Base-by-base conservation (phyloP, 1,139 yeast genomes). In the Sugiyamaella castrensis region DNA sequence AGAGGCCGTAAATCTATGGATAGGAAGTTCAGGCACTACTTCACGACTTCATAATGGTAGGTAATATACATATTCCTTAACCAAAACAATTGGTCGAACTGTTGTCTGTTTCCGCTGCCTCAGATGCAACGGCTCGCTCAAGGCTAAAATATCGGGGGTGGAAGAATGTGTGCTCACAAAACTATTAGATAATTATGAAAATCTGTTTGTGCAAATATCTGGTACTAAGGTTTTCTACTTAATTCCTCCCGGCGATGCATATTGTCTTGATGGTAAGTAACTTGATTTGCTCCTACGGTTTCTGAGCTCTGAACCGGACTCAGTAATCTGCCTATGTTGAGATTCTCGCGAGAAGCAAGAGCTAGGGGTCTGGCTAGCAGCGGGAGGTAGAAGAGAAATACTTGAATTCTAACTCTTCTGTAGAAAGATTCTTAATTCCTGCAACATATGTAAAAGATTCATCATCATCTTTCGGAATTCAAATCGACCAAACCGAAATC, bases 1-100 rank as follows among this genome's bases (percentile, higher is more conserved):
- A 2, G 66, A 64, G 26, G 72, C 73, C 1, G 65, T 68, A 19
- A 70, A 70, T 47, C 45, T 70, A 37, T 70, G 74, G 74, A 62
- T 70, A n/a, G 74, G 74, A 34, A 60, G 61, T 37, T 37, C 49
- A 10, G 52, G 59, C 9, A 68, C 71, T 24, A 60, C 64, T 1
- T 68, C 73, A 2, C 57, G 73, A n/a, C 60, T 70, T 15, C 74
- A 70, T 54, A 67, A 63, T 50, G 71, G 47, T 47, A 42, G 11
- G 46, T 28, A 7, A 11, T n/a, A 24, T 11, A 19, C 24, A n/a
- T 15, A n/a, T 40, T 19, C 24, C 24, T 19, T 5, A 19, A 19
- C 5, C 24, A 4, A n/a, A n/a, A n/a, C n/a, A n/a, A n/a, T 16
- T 31, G 12, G 5, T 31, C 4, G 12, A 4, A 6, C 6, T 31